Base-by-base conservation (phyloP, 2,329 filamentous ascomycete genomes). In the Cladobotryum protrusum region DNA sequence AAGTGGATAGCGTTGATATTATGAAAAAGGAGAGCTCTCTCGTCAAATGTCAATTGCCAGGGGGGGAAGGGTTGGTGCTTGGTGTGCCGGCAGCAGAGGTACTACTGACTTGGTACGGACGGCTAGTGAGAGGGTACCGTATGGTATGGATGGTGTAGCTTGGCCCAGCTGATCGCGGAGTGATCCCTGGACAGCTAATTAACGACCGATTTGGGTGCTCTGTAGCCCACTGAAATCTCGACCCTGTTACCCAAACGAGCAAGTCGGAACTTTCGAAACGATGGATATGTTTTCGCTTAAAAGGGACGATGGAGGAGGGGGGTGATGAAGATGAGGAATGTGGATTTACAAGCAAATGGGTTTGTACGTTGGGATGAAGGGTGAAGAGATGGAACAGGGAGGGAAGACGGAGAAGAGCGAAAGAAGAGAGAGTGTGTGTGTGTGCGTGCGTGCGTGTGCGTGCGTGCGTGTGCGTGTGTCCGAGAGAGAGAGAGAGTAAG, bases 1-100 rank as follows among this genome's bases (percentile, higher is more conserved):
- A 57, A 65, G 64, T 67, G 65, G 65, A 67, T 63, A 62, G 59
- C 56, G 58, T 61, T 60, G 65, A 68, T 66, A 67, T 65, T 63
- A 66, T 57, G 57, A 49, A 61, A 68, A 69, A 69, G 63, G 64
- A 63, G 62, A 66, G 60, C 57, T 60, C 56, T 61, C 57, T 55
- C 43, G 45, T 17, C 19, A 40, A 52, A 32, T 50, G 47, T 49
- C 36, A 46, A 50, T 42, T 41, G 50, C 47, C 48, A 52, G 47
- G 44, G 54, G 51, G 52, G 51, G 45, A 39, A 47, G 52, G 34
- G 32, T 17, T n/a, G 43, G 36, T 39, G n/a, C 17, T n/a, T 37
- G 35, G 17, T 19, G n/a, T 29, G 43, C 15, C 18, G 43, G 43
- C 43, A 19, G 29, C 29, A 36, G 4, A 15, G 33, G 45, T 18